Percentiles rank a stretch among this genome's conserved stretches.
phyloP scores from a whole-genome alignment of 257 asterid species.

The Oldenlandia corymbosa region DNA sequence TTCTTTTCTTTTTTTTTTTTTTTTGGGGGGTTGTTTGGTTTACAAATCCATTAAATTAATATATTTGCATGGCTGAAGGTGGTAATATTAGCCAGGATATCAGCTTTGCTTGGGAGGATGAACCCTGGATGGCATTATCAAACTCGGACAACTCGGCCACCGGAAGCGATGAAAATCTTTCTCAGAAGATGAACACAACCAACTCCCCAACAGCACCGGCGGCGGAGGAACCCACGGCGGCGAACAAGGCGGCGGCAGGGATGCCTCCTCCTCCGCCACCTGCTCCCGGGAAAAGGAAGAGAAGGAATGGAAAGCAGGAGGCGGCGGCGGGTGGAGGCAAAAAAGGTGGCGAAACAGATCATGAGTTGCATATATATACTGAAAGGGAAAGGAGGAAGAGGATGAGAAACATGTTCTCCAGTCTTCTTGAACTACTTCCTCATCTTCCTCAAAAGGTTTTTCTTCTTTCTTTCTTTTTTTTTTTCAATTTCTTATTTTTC shows the following conservation, averaged over 20 bases:
- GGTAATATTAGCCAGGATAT: slow-evolving; percentile 11
- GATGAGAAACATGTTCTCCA: slow-evolving; percentile 71
- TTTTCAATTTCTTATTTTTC: no score
- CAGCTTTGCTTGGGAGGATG: slow-evolving; percentile 32
- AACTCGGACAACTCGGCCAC: slow-evolving; percentile 22
- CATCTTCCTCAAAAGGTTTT: slow-evolving; percentile 72
- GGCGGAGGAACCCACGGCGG: background rate
- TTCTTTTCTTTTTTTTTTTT: no score
- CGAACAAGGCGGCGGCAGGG: slow-evolving; percentile 17
- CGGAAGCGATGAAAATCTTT: slow-evolving; percentile 17
- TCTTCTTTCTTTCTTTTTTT: no score
- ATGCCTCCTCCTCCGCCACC: background rate
- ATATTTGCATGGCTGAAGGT: slow-evolving; percentile 34
- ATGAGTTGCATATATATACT: slow-evolving; percentile 66
- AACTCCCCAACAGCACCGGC: slow-evolving; percentile 10
- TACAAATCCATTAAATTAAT: background rate
- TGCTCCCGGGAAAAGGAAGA: slow-evolving; percentile 25
- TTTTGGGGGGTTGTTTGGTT: no score
- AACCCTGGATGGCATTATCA: slow-evolving; percentile 31
- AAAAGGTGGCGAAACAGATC: slow-evolving; percentile 34
- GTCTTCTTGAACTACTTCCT: slow-evolving; percentile 78
- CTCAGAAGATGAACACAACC: slow-evolving; percentile 7
- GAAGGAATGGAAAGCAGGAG: slow-evolving; percentile 10
- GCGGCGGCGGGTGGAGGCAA: background rate
- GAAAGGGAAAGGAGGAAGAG: slow-evolving; percentile 88